Base-by-base conservation (phyloP, 1,139 yeast species). In the Candida buenavistaensis region DNA sequence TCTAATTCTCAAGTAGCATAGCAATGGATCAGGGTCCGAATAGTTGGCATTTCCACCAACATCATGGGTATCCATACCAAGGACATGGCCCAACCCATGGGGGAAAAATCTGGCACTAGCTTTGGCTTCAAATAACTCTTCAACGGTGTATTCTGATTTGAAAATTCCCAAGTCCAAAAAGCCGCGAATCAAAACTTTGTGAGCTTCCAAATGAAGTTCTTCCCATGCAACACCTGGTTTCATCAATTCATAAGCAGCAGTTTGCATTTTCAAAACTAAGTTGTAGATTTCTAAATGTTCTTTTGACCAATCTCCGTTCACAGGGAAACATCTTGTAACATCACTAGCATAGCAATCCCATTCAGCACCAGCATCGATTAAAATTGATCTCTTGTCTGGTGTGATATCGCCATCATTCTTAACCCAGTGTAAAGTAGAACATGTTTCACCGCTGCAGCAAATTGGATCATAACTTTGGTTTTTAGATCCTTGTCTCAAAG, bases 351-450 rank as follows among this genome's bases (percentile, higher is more conserved):
- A 92, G 54, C 88, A 79, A 44, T 78, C 77, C 96, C 97, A 90
- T 64, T 90, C 97, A 6, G 96, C 96, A 34, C 98, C 98, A 5
- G 97, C 97, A 62, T 92, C 98, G 40, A 92, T 82, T 42, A 92
- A 72, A 9, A 92, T 75, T 4, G 92, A 74, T 34, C 57, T 55
- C 40, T 77, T 80, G 4, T 74, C 75, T 16, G 61, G 70, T 23
- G 68, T 62, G 36, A 80, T 57, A 2, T 71, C 72, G 39, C 82
- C 89, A 51, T 89, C 95, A 53, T 92, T 92, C 52, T 81, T 82
- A 12, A 85, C 81, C 56, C 90, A 92, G 59, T 92, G 98, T 45
- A 92, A 72, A 3, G 96, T 88, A 15, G 96, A 88, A 55, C 96
- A 87, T 43, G 82, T 81, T 25, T 95, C 82, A 0, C 98, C 98